Evolutionary conservation across 148 eudicot genomes (phyloP), one percentile per base, ranked within the genome.

Genomic region (Camellia japonica): DNA sequence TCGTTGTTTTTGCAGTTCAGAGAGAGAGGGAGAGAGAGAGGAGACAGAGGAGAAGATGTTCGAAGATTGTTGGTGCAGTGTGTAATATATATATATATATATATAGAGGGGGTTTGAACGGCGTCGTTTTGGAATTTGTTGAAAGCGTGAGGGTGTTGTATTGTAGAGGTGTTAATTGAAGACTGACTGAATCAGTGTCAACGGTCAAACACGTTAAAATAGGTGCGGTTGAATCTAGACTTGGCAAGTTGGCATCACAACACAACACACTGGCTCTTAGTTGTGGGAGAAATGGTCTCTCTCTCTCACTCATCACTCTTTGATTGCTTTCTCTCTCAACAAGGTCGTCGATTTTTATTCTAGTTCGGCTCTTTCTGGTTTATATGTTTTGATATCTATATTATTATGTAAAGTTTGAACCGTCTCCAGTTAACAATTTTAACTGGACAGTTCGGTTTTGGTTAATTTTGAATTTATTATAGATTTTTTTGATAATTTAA

Each of bases 141-240:
- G 66, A 3, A 62, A n/a, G 66, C 30, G n/a, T 5, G 23, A 3
- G 66, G 30, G 30, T 23, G 30, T 23, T 23, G 30, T 30, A 10
- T 4, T 11, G 42, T 3, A 38, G 42, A 3, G 68, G 42, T 64
- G 68, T 19, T 7, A 0, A 64, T 2, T 20, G 11, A 3, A 3
- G 11, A 7, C 16, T 12, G 11, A 7, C 16, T 12, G 41, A 23
- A 19, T 23, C 38, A 20, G 41, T 60, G 64, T 64, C 68, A 64
- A 64, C 38, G 68, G 68, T 64, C 68, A 64, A 64, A 64, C 42
- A 64, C 68, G 68, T 64, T 20, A 64, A 64, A 64, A 64, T 12
- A 0, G 42, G 41, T 0, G 11, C 64, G 9, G 64, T 9, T 3
- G 41, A 2, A 13, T 7, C 38, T 64, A 11, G 63, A 4, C 5